Evolutionary conservation across 148 eudicot species (phyloP).

Genomic region (Drosera capensis): DNA sequence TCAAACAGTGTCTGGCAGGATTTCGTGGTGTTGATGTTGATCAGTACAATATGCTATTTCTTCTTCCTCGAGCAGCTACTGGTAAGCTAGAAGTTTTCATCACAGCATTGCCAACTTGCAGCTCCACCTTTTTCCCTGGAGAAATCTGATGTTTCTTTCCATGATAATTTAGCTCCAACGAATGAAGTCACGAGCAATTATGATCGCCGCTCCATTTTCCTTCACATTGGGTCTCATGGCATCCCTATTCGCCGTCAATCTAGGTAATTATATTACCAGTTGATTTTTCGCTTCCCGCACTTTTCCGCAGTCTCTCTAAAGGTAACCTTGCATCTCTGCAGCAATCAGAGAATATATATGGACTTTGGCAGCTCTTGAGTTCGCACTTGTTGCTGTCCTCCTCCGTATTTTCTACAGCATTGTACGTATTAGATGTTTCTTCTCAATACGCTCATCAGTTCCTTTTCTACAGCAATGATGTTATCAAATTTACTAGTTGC

Average conservation of each 20-base stretch:
- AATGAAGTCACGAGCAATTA: constrained; percentile 50
- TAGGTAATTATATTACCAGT: constrained; percentile 23
- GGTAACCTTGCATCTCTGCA: constrained; percentile 20
- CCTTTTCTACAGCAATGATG: neutral
- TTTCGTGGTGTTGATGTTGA: constrained; percentile 71
- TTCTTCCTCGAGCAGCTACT: constrained; percentile 74
- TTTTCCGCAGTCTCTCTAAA: neutral
- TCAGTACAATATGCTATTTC: constrained; percentile 70
- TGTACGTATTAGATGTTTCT: constrained; percentile 28
- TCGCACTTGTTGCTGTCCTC: constrained; percentile 54
- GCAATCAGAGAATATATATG: constrained; percentile 80
- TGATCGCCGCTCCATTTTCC: constrained; percentile 75
- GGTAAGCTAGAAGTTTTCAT: too few relatives aligned
- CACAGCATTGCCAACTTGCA: neutral
- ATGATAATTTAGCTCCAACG: constrained; percentile 29
- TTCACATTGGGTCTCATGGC: constrained; percentile 49
- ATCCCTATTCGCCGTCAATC: constrained; percentile 56
- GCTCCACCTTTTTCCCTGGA: neutral
- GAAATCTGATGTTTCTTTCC: neutral
- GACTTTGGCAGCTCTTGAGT: constrained; percentile 89
- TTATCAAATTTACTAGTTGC: too few relatives aligned
- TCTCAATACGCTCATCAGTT: neutral
- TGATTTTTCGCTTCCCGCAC: neutral
- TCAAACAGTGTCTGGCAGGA: constrained; percentile 81
- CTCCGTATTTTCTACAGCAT: constrained; percentile 48